A percentile compares a stretch with the other conserved stretches of the same genome.
Conservation (phyloP, 83 land plant species). For the Larix sibirica region DNA sequence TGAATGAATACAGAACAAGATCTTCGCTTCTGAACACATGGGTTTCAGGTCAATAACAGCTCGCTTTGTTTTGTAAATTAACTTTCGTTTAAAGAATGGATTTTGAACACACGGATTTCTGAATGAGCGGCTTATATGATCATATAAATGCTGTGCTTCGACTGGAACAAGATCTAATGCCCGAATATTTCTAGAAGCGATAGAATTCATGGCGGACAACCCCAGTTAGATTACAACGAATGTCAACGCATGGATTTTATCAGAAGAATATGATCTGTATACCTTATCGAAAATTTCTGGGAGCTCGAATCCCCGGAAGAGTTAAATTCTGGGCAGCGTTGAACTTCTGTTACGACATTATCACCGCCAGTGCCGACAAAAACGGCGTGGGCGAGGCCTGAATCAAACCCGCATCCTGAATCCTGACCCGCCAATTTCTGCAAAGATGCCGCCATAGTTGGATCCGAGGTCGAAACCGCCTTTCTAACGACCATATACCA, state of each 20-base stretch:
- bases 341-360: background rate
- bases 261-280: background rate
- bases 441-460: too few species aligned
- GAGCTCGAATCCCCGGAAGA: background rate
- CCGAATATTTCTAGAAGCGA: background rate
- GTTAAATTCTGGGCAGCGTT: background rate
- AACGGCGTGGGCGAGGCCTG: too few species aligned
- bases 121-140: background rate
- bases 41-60: background rate
- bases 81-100: too few species aligned
- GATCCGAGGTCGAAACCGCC: too few species aligned
- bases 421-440: background rate
- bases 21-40: background rate
- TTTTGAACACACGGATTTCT: background rate
- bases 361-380: too few species aligned
- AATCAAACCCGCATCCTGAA: background rate
- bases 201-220: background rate
- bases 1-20: background rate
- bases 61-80: background rate
- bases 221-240: background rate
- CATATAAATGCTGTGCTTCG: background rate
- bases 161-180: background rate
- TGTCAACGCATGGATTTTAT: background rate
- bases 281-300: constrained; percentile 15
- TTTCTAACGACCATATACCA: background rate